These are phyloP conservation scores for Diutina sp. DNA, from an alignment of 1,139 yeast species.

Conservation along the genomic window DNA sequence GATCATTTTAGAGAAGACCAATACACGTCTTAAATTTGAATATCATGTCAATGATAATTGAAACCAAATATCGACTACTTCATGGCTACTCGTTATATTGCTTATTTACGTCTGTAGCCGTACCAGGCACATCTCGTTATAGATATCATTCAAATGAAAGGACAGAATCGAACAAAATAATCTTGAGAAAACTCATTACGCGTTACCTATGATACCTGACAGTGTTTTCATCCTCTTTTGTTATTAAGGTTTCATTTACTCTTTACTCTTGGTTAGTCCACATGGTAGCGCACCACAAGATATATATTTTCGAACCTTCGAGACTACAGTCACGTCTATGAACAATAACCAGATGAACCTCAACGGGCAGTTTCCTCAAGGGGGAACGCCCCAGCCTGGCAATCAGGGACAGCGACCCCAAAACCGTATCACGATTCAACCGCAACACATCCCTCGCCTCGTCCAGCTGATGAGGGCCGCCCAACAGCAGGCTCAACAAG, in stretches of 20 bases:
- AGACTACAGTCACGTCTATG: background rate
- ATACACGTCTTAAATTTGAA: too few species aligned
- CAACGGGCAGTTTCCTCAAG: background rate
- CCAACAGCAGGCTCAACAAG: background rate
- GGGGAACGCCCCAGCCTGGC: background rate
- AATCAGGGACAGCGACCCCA: background rate
- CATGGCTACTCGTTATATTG: background rate
- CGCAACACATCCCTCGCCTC: background rate
- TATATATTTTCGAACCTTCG: background rate
- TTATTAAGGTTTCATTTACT: background rate
- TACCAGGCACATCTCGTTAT: background rate
- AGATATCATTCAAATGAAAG: background rate
- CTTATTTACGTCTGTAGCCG: background rate
- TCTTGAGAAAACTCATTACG: too few species aligned
- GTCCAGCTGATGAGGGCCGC: conserved; percentile 1
- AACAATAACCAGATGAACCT: conserved; percentile 1
- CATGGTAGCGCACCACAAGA: background rate
- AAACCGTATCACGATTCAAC: background rate
- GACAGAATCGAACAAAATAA: background rate
- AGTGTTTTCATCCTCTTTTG: background rate
- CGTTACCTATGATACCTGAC: background rate
- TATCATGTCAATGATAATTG: background rate
- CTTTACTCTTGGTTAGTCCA: background rate
- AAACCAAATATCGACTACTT: background rate
- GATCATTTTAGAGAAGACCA: too few species aligned